Conservation (phyloP, 1,284 basidiomycete species). For the Fistulina hepatica region DNA sequence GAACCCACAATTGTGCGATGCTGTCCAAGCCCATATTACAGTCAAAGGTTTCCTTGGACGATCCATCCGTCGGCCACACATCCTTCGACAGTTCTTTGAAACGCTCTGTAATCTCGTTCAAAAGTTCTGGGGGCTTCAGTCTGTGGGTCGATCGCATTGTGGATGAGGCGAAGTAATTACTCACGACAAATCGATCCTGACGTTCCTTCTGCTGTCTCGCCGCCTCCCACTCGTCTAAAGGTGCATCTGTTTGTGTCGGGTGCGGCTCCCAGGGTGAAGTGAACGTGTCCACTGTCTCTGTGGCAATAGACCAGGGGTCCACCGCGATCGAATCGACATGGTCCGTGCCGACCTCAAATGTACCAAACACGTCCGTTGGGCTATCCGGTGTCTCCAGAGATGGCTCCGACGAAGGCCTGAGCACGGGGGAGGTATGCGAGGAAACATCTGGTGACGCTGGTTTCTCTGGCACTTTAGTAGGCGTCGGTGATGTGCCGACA, state of each 20-base stretch:
- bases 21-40: constrained; percentile 14
- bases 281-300: constrained; percentile 23
- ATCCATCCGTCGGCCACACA: constrained; percentile 31
- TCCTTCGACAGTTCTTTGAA: constrained; percentile 39
- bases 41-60: no score
- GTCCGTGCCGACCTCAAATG: constrained; percentile 41
- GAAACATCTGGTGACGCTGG: no score
- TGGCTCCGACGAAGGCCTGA: no score
- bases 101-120: constrained; percentile 43
- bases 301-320: constrained; percentile 30
- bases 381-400: no score
- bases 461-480: no score
- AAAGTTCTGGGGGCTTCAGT: constrained; percentile 53
- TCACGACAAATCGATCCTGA: constrained; percentile 51
- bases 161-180: constrained; percentile 20
- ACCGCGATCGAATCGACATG: constrained; percentile 16
- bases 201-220: constrained; percentile 47
- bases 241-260: constrained; percentile 9
- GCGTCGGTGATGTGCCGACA: no score
- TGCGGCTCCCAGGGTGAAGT: constrained; percentile 20
- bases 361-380: constrained; percentile 53
- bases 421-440: no score
- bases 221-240: constrained; percentile 56
- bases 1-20: constrained; percentile 11
- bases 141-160: constrained; percentile 7